Evolutionary conservation across 805 yeast genomes (phyloP), one percentile per base, ranked within the genome.

Genomic region (Lachancea cidri): DNA sequence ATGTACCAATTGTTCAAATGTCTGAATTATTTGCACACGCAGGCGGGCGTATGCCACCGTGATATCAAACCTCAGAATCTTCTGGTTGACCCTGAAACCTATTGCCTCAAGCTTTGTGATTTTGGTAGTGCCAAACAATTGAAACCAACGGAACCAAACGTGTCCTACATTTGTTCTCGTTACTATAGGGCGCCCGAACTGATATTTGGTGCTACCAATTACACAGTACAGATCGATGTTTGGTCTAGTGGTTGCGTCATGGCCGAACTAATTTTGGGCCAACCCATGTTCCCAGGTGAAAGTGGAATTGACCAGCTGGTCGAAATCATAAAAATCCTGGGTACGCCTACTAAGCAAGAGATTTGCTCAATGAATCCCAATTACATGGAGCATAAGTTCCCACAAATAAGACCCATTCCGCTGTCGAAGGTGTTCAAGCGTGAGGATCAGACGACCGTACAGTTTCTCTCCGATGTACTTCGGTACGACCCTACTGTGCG

Each of bases 231-330:
- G 64, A 93, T 93, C 50, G 98, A 93, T 62, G 79, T 93, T 36
- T 93, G 98, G 98, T 86, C 96, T 11, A 87, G 95, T 11, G 96
- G 96, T 16, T 93, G 98, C 70, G 98, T 93, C 17, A 88, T 93
- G 86, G 98, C 98, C 4, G 98, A 93, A 67, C 70, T 93, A 55
- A 78, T 89, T 48, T 73, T 93, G 43, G 98, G 98, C 14, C 97
- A 88, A 62, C 98, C 98, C 11, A 70, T 93, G 50, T 93, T 93
- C 68, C 98, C 98, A 9, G 98, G 98, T 34, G 98, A 93, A 62
- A 81, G 89, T 45, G 98, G 98, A 29, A 91, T 93, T 44, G 98
- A 93, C 63, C 98, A 93, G 65, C 75, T 91, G 55, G 98, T 91
- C 15, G 98, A 91, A 65, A 91, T 91, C 53, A 91, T 91, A 62